Evolutionary conservation across 2,329 filamentous ascomycete species (phyloP), one percentile per base, ranked within the genome.

Genomic region (Stromatinia cepivora): DNA sequence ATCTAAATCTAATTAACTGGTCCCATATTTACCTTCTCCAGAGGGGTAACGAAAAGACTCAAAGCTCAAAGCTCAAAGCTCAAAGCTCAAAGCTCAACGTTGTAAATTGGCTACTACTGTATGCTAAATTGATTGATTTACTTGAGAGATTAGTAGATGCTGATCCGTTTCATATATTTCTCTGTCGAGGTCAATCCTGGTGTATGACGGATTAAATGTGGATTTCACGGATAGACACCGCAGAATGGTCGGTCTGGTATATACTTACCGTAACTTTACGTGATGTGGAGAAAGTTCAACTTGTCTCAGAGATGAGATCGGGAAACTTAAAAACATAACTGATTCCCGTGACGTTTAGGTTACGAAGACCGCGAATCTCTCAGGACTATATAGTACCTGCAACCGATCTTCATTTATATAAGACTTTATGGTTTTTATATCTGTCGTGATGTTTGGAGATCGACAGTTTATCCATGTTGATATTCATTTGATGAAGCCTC

Each of bases 141-240:
- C 31, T 52, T 13, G 59, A 50, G 61, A 62, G 57, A 62, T 62
- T 67, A 39, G 20, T 53, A 28, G 36, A 67, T 53, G 66, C 20
- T 46, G 66, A 67, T 67, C 66, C 46, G 66, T 67, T 67, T 67
- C 66, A 67, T 63, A 8, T 63, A n/a, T 67, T 45, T 31, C 28
- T 42, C 31, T 42, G 36, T 50, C 42, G 42, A 59, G n/a, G 36
- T 62, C 56, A 63, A 53, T 39, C 61, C 61, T 52, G 22, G 46
- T 39, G 61, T 64, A 20, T 25, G 56, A 46, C 45, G 17, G 28
- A 52, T 42, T 28, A 63, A 58, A 45, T 62, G 66, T 67, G 66
- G 66, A 62, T 45, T 50, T 63, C 10, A 42, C 56, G 66, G 45
- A 36, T 62, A 62, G 66, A 22, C 46, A 28, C 61, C 31, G 46